Evolutionary conservation across 2,329 filamentous ascomycete species (phyloP).

Genomic region (Penicillium sp.): DNA sequence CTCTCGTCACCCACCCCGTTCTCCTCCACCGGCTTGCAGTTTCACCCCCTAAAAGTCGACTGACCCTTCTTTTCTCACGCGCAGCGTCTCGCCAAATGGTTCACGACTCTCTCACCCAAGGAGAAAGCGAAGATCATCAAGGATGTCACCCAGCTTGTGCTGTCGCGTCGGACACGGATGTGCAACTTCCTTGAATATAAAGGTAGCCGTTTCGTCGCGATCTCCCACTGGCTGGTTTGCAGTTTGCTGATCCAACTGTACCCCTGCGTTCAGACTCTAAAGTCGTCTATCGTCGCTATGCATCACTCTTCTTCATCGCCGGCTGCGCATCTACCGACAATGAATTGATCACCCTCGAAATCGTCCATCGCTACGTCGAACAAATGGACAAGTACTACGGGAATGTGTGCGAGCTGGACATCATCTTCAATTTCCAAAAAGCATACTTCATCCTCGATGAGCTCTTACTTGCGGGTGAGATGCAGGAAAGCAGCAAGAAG

Average conservation of each 20-base stretch:
- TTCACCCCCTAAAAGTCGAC: conserved; percentile 4
- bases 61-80: conserved; percentile 24
- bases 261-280: conserved; percentile 67
- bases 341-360: conserved; percentile 94
- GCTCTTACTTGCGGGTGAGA: conserved; percentile 85
- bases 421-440: conserved; percentile 99
- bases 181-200: conserved; percentile 99
- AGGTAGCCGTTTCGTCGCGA: conserved; percentile 50
- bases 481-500: conserved; percentile 99
- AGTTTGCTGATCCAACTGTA: neutral
- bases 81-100: conserved; percentile 98
- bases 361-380: conserved; percentile 98
- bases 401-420: conserved; percentile 98
- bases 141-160: conserved; percentile 94
- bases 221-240: neutral
- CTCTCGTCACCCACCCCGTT: conserved; percentile 38
- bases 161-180: conserved; percentile 94
- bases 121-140: conserved; percentile 99
- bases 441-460: conserved; percentile 99
- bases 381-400: conserved; percentile 99
- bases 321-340: conserved; percentile 97
- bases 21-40: conserved; percentile 17
- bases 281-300: conserved; percentile 97
- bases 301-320: conserved; percentile 98
- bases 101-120: conserved; percentile 92